Base-by-base conservation (phyloP, 768 basidiomycete genomes). In the Leccinum pellstonianum region DNA sequence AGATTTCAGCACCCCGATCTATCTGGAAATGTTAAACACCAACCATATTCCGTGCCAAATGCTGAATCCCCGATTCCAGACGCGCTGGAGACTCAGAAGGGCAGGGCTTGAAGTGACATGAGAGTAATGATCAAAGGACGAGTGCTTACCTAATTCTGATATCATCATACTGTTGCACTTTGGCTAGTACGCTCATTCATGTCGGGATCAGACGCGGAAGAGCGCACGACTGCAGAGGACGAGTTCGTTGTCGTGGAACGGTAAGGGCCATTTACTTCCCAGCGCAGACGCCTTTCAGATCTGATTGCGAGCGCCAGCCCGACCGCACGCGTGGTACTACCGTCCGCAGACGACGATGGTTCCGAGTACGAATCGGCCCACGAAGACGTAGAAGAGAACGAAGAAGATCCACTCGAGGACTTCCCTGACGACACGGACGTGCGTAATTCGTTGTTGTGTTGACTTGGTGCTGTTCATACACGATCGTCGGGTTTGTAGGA, bases 381-480 rank as follows among this genome's bases (percentile, higher is more conserved):
- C 7, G 80, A 80, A 33, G 80, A 80, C 5, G 70, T 68, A 4
- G 73, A 68, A 23, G 85, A 82, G 46, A 71, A 71, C 43, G 84
- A 86, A 52, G 85, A 81, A 3, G 86, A 95, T 69, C 84, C 89
- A 11, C 76, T 96, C 21, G 85, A 79, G 53, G 87, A 87, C 64
- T 87, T 90, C 62, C 92, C 94, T 2, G 91, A 93, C 59, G 88
- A 95, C 37, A 90, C 90, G 2, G 86, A 93, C 73, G 94, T 92
- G 66, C 63, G 84, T 72, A 41, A 43, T 27, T 41, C 27, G 31
- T 14, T 19, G 4, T 21, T 52, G 9, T 47, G n/a, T 48, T 8
- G 14, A 17, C 23, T 12, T 21, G 8, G 38, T 29, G 21, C 21
- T 53, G n/a, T 61, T 25, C 21, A 7, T 14, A 48, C 55, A 56